These are phyloP conservation scores for Rhododendron kiyosumense DNA, from an alignment of 148 eudicot species.

Conservation along the genomic window DNA sequence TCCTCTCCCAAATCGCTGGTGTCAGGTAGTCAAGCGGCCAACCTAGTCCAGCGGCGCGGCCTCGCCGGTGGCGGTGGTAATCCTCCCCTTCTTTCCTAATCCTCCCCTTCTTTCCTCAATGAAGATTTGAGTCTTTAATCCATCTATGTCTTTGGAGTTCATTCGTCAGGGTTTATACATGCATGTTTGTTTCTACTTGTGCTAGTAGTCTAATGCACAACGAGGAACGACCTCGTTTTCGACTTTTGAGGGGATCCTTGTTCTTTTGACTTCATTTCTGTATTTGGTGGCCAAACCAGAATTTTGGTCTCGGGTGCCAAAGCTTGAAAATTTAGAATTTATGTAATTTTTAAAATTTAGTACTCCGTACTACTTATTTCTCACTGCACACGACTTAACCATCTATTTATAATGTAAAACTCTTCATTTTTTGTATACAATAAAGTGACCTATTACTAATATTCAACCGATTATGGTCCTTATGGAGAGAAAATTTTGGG, in stretches of 20 bases:
- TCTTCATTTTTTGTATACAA: too few relatives aligned
- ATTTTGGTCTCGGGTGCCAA: too few relatives aligned
- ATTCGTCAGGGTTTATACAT: background rate
- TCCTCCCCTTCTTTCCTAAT: slow-evolving; percentile 4
- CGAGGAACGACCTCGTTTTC: background rate
- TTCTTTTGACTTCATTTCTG: background rate
- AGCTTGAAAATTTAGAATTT: too few relatives aligned
- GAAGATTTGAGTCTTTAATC: background rate
- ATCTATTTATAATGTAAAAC: too few relatives aligned
- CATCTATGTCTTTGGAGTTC: too few relatives aligned
- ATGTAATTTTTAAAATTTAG: too few relatives aligned
- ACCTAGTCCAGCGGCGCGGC: slow-evolving; percentile 39
- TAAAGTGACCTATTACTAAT: too few relatives aligned
- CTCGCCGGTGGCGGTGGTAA: slow-evolving; percentile 37
- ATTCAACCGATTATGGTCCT: too few relatives aligned
- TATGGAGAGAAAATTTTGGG: too few relatives aligned
- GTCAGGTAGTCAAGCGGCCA: slow-evolving; percentile 16
- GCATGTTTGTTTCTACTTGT: background rate
- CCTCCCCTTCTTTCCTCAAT: background rate
- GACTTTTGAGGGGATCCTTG: background rate
- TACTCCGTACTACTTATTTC: too few relatives aligned
- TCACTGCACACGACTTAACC: too few relatives aligned
- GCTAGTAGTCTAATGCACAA: background rate
- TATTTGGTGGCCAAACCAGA: background rate
- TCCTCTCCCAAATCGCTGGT: slow-evolving; percentile 18